Evolutionary conservation across 2,329 filamentous ascomycete species (phyloP).

Genomic region (Botryotinia narcissicola): DNA sequence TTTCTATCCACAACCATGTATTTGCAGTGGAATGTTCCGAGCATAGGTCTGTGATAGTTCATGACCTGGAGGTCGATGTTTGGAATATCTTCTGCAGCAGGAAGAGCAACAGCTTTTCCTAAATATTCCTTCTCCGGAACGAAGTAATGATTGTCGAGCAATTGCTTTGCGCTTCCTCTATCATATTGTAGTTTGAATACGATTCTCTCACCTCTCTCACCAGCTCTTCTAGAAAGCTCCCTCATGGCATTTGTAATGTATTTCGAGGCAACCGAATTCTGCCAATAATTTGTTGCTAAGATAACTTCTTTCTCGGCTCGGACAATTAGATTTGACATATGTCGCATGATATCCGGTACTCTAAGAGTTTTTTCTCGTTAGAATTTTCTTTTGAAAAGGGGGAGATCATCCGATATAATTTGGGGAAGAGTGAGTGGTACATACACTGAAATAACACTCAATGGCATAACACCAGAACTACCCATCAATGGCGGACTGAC

Average conservation of each 20-base stretch:
- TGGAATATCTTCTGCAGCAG: conserved; percentile 62
- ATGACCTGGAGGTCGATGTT: conserved; percentile 70
- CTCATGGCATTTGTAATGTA: conserved; percentile 66
- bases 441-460: conserved; percentile 65
- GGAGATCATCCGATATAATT: background rate
- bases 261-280: conserved; percentile 63
- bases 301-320: conserved; percentile 71
- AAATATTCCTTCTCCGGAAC: conserved; percentile 59
- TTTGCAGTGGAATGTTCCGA: conserved; percentile 77
- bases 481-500: conserved; percentile 60
- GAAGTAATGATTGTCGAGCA: conserved; percentile 61
- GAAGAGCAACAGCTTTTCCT: conserved; percentile 57
- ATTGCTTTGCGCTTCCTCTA: conserved; percentile 62
- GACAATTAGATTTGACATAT: conserved; percentile 74
- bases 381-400: background rate
- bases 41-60: conserved; percentile 66
- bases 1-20: conserved; percentile 74
- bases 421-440: conserved; percentile 12
- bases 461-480: conserved; percentile 60
- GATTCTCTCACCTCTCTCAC: conserved; percentile 53
- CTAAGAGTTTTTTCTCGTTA: conserved; percentile 36
- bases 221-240: conserved; percentile 66
- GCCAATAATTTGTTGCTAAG: conserved; percentile 72
- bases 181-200: conserved; percentile 77
- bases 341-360: conserved; percentile 67